These are phyloP conservation scores for Dovyalis caffra DNA, from an alignment of 345 rosid genomes.

Conservation along the genomic window DNA sequence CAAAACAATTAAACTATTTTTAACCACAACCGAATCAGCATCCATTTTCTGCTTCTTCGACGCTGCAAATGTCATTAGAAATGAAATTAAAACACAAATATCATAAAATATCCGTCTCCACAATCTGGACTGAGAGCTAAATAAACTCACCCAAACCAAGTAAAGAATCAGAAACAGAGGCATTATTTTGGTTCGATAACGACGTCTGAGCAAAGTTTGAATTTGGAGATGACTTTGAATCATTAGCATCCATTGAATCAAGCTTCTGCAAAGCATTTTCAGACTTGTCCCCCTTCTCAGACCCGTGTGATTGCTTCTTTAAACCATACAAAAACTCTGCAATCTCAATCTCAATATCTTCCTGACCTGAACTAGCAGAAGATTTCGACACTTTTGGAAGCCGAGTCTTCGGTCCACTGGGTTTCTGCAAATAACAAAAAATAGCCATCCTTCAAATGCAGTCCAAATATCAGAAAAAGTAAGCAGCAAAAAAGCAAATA, in stretches of 20 bases:
- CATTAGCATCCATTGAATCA: conserved; percentile 26
- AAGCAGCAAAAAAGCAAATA: neutral
- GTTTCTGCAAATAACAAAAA: conserved; percentile 22
- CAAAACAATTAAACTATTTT: conserved; percentile 17
- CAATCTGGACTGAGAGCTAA: neutral
- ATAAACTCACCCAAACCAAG: conserved; percentile 14
- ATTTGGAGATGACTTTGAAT: conserved; percentile 12
- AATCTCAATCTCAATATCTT: conserved; percentile 62
- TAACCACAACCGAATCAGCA: conserved; percentile 17
- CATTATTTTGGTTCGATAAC: conserved; percentile 2
- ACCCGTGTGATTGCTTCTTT: conserved; percentile 40
- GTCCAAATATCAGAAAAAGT: neutral
- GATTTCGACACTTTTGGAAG: conserved; percentile 38
- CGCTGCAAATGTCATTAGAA: conserved; percentile 28
- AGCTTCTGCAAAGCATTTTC: conserved; percentile 14
- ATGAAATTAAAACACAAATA: neutral
- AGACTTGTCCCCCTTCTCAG: conserved; percentile 28
- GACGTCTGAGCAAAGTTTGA: neutral
- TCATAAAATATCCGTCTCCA: neutral
- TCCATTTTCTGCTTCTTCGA: conserved; percentile 29
- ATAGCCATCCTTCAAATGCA: conserved; percentile 8
- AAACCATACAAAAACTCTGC: conserved; percentile 60
- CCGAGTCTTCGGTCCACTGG: conserved; percentile 38
- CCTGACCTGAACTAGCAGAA: conserved; percentile 34
- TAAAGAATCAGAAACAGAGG: conserved; percentile 20